Evolutionary conservation across 1,284 basidiomycete genomes (phyloP), one percentile per base, ranked within the genome.

Genomic region (Sporisorium scitamineum): DNA sequence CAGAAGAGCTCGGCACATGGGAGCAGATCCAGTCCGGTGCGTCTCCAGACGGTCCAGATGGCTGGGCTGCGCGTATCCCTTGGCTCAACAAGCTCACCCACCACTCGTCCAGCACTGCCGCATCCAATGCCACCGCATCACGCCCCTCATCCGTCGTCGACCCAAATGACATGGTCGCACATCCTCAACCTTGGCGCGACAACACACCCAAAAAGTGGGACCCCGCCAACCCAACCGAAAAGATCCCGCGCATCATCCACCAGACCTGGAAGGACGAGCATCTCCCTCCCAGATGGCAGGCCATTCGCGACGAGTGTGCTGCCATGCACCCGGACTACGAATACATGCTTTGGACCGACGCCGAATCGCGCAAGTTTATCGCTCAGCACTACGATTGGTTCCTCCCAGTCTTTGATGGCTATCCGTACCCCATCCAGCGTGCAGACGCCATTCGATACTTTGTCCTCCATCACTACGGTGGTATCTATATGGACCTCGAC

Each of bases 371-470:
- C 78, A 89, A 93, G 76, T 98, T 99, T 85, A 93, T 99, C 82
- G 91, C 91, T 18, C 87, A 90, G 63, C 87, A 95, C 71, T 99
- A 99, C 84, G 89, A 92, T 13, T 94, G 94, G 91, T 97, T 97
- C 87, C 89, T 99, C 53, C 89, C 92, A 78, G 95, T 93, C 54
- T 99, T 93, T 82, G 94, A 98, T 87, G 89, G 89, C 76, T 99
- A 99, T 88, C 89, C 90, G 53, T 99, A 97, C 87, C 89, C 91
- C 48, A 99, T 99, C 82, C 96, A 98, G 86, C 92, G 97, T 39
- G 97, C 97, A 31, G 97, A 99, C 86, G 93, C 90, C 39, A 98
- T 99, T 82, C 94, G 97, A 50, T 99, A 99, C 88, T 98, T 99
- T 86, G 91, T 99, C 61, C 91, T 99, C 47, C 91, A 99, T 86